Evolutionary conservation across 257 asterid genomes (phyloP).

Genomic region (Salvia rosmarinus): DNA sequence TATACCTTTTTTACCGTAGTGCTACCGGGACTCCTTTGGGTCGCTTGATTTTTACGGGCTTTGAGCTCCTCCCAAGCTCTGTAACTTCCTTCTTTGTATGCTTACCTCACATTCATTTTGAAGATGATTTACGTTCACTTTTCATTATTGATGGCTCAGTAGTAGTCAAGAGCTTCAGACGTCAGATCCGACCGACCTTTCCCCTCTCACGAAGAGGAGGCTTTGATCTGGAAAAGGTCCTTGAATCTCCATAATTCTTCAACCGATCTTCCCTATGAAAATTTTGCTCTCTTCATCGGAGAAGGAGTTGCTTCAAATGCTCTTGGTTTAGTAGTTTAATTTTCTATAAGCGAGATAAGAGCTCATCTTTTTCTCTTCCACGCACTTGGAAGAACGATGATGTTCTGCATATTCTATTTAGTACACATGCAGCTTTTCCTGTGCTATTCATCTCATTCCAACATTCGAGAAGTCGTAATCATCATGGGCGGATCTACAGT

Average conservation of each 20-base stretch:
- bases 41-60: too few species aligned
- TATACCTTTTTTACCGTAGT: too few species aligned
- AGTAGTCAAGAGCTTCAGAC: slow-evolving; percentile 81
- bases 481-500: too few species aligned
- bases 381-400: slow-evolving; percentile 2
- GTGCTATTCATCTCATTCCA: neutral
- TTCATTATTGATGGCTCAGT: slow-evolving; percentile 28
- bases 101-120: neutral
- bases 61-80: too few species aligned
- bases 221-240: slow-evolving; percentile 64
- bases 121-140: slow-evolving; percentile 6
- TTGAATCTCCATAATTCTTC: slow-evolving; percentile 86
- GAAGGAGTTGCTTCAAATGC: slow-evolving; percentile 7
- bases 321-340: neutral
- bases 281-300: slow-evolving; percentile 5
- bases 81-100: slow-evolving; percentile 6
- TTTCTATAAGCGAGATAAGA: slow-evolving; percentile 14
- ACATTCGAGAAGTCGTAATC: neutral
- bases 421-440: neutral
- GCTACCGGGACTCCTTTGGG: too few species aligned
- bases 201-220: slow-evolving; percentile 82
- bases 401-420: neutral
- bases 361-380: slow-evolving; percentile 1
- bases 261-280: slow-evolving; percentile 47
- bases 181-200: slow-evolving; percentile 64